These are phyloP conservation scores for Fraxinus platypoda DNA, from an alignment of 305 asterid species.

Conservation along the genomic window DNA sequence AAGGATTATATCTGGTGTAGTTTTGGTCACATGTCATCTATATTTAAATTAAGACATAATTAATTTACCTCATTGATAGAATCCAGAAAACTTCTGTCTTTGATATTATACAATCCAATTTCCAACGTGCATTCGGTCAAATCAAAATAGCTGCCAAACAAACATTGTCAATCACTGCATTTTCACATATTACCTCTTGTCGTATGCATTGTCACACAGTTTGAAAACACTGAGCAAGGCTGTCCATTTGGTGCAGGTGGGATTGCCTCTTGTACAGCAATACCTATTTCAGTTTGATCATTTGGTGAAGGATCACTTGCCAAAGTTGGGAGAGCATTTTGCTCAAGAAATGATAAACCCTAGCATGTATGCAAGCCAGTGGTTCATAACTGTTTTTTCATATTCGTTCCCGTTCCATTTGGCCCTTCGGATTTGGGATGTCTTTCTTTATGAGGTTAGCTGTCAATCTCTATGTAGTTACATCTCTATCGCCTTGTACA, in stretches of 20 bases:
- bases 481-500: constrained; percentile 9
- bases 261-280: constrained; percentile 98
- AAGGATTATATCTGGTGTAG: constrained; percentile 88
- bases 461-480: constrained; percentile 5
- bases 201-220: neutral
- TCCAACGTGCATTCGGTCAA: neutral
- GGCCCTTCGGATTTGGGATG: constrained; percentile 98
- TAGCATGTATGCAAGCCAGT: constrained; percentile 99
- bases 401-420: constrained; percentile 94
- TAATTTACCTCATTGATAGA: constrained; percentile 6
- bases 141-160: neutral
- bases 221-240: constrained; percentile 11
- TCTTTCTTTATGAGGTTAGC: constrained; percentile 87
- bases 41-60: neutral
- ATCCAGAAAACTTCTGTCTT: neutral
- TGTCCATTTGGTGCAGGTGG: constrained; percentile 59
- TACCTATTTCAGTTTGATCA: constrained; percentile 79
- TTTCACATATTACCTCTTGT: neutral
- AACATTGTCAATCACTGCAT: neutral
- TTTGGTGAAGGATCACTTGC: constrained; percentile 69
- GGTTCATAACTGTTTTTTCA: constrained; percentile 97
- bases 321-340: constrained; percentile 89
- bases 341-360: constrained; percentile 89
- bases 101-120: neutral
- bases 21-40: neutral